Conservation (phyloP, 2,329 filamentous ascomycete species). For the Fusarium sp. region DNA sequence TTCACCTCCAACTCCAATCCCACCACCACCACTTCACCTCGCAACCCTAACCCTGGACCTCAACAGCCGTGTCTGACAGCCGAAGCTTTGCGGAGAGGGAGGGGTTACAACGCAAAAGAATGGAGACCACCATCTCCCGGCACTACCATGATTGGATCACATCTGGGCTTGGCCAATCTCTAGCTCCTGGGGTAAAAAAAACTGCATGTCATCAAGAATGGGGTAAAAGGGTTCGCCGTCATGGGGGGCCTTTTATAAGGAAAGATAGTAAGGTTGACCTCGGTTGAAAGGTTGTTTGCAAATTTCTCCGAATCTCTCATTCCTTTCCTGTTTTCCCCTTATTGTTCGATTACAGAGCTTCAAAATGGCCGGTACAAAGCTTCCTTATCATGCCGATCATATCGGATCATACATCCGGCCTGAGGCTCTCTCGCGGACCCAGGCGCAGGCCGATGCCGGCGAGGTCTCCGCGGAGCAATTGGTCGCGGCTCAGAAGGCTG, state of each 20-base stretch:
- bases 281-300: constrained; percentile 8
- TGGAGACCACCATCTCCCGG: constrained; percentile 29
- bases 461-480: constrained; percentile 56
- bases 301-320: neutral
- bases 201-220: constrained; percentile 29
- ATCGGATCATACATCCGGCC: constrained; percentile 75
- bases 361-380: constrained; percentile 42
- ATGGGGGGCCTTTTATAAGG: constrained; percentile 27
- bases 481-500: constrained; percentile 63
- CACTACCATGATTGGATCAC: constrained; percentile 37
- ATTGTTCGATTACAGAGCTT: neutral
- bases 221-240: constrained; percentile 19
- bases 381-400: constrained; percentile 75
- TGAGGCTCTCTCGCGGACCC: constrained; percentile 64
- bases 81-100: constrained; percentile 41
- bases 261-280: constrained; percentile 8
- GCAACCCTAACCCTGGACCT: constrained; percentile 15
- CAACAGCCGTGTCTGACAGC: constrained; percentile 43
- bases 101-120: constrained; percentile 29
- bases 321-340: neutral
- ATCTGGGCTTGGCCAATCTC: constrained; percentile 8
- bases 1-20: neutral
- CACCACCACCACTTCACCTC: neutral
- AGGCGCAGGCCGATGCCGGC: constrained; percentile 57
- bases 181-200: constrained; percentile 22